phyloP scores from a whole-genome alignment of 306 rosid genomes.

The Lotus japonicus region DNA sequence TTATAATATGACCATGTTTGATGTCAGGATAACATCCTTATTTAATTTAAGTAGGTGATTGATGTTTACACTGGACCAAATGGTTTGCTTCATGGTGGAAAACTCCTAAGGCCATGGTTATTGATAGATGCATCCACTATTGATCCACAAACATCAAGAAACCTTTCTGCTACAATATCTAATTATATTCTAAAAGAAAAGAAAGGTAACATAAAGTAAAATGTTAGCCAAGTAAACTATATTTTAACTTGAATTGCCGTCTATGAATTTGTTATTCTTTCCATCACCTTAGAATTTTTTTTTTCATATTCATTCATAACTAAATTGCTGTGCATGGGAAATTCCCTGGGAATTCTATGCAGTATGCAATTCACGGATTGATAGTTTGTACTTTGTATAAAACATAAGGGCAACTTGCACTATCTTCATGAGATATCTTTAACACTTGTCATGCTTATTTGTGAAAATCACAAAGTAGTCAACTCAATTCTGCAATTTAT shows the following conservation, averaged over 20 bases:
- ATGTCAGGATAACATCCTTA: conserved; percentile 27
- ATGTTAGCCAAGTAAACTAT: neutral
- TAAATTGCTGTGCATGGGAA: neutral
- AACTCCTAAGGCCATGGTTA: conserved; percentile 65
- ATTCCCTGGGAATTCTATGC: neutral
- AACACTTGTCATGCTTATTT: neutral
- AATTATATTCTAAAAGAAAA: conserved; percentile 52
- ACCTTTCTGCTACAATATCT: conserved; percentile 59
- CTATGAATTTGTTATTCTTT: neutral
- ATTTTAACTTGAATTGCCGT: conserved; percentile 9
- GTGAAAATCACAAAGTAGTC: neutral
- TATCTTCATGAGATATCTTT: neutral
- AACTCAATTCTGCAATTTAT: neutral
- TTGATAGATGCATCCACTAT: conserved; percentile 87
- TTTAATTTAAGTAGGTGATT: conserved; percentile 54
- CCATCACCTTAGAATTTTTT: neutral
- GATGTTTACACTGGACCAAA: conserved; percentile 79
- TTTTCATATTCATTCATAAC: neutral
- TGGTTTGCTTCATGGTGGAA: conserved; percentile 80
- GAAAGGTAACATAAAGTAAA: conserved; percentile 46
- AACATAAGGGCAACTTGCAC: neutral
- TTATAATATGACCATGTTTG: conserved; percentile 19
- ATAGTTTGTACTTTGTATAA: neutral
- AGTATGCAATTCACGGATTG: neutral
- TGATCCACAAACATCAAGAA: conserved; percentile 88